Evolutionary conservation across 331 rosid genomes (phyloP), one percentile per base, ranked within the genome.

Genomic region (Quercus phellos): DNA sequence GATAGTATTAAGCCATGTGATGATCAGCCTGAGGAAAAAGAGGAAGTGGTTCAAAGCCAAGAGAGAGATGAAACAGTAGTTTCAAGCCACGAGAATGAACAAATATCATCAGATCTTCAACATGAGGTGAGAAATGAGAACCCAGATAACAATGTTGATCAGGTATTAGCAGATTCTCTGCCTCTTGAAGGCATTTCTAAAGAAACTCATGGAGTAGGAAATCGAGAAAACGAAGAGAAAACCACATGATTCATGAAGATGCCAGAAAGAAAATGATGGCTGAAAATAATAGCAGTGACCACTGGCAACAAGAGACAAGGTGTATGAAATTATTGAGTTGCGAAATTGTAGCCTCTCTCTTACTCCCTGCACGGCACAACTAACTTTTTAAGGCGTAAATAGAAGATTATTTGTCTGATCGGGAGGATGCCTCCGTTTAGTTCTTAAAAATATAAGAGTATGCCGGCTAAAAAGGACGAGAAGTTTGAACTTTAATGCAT

Each of bases 31-130:
- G 69, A 72, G 71, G 84, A 68, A 70, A 69, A 55, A 75, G 81
- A 74, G 56, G 85, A 74, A 69, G 55, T 26, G 70, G 30, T 67
- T 18, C 83, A 76, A 71, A 81, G 64, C 73, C 77, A 64, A 6
- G 83, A 68, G 46, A 54, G 32, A 35, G 81, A 67, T 55, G 80
- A 30, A 7, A 67, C 51, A 61, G 80, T 56, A 22, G 75, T 51
- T 60, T 63, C 60, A 76, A 76, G 75, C 74, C 69, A 84, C 63
- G 83, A 50, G 51, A 74, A 70, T 71, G 89, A 85, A 55, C 85
- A 27, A 24, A 79, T 61, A 43, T 54, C 83, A 77, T 72, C 75
- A 51, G 84, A 80, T 73, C 77, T 75, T 79, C 68, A 77, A 51
- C 55, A 66, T 19, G 74, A 27, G 61, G 78, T 54, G 56, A 81